Base-by-base conservation (phyloP, 2,329 filamentous ascomycete species). In the Myotisia sp. region DNA sequence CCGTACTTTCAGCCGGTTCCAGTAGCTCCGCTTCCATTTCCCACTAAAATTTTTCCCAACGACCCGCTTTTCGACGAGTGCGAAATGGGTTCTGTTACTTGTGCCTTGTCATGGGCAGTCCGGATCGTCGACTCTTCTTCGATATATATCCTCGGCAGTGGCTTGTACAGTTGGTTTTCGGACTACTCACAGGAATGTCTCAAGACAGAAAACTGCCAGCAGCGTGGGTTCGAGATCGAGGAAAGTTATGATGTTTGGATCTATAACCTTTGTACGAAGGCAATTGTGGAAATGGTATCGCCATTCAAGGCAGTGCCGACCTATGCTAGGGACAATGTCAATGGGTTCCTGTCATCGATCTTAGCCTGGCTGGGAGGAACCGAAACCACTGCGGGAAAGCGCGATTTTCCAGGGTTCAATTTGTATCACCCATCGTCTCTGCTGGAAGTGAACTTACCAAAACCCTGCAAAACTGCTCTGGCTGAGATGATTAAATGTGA, bases 1-100 rank as follows among this genome's bases (percentile, higher is more conserved):
- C 70, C 77, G 0, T 83, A 83, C 56, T 80, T 70, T 55, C 77
- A 82, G 52, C 71, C 75, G 16, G 71, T 68, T 47, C 76, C 77
- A 0, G 59, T 57, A 29, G 71, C 76, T 0, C 62, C 65, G 0
- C 57, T 58, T 5, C 77, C 74, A 1, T 80, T 79, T 55, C 55
- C 3, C 22, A 24, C 2, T 24, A 9, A 9, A 8, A 24, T 24
- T 24, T 8, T 24, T 24, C 3, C 8, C 8, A 24, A 24, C 2
- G 8, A 2, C 22, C 12, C 22, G 22, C 8, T 3, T 24, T 8
- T 24, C 12, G 12, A 12, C 22, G 2, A 24, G 8, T 24, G 8
- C 12, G 8, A 8, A 24, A 24, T 24, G 22, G 22, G 8, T 8
- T 8, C 22, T 9, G 22, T 24, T 24, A 24, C 8, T 12, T 9